Evolutionary conservation across 352 stramenopile species (phyloP), one percentile per base, ranked within the genome.

Genomic region (Phytophthora citrophthora): DNA sequence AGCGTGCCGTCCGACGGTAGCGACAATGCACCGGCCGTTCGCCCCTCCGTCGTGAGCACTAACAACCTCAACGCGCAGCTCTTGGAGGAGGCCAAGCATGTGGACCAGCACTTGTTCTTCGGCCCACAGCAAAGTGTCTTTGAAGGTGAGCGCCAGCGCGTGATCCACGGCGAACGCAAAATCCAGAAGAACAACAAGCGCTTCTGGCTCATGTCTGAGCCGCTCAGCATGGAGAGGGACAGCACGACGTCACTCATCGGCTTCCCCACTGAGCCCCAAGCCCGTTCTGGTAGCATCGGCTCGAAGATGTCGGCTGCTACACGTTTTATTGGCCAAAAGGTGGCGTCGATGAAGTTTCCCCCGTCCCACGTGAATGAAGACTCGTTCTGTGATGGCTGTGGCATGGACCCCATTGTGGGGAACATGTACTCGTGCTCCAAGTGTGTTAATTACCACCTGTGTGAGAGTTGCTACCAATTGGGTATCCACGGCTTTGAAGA

Each of bases 361-460:
- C 62, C 82, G 12, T 74, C 72, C 7, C 80, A 94, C 49, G 78
- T 96, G 41, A 93, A 96, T 70, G 83, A 93, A 12, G 85, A 96
- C 65, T 95, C 88, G 62, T 96, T 96, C 78, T 96, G 88, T 64
- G 88, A 96, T 56, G 88, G 88, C 54, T 96, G 88, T 52, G 88
- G 88, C 57, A 93, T 96, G 88, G 86, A 95, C 61, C 88, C 88
- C 15, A 91, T 96, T 61, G 70, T 95, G 13, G 88, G 88, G 29
- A 86, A 94, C 75, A 94, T 94, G 85, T 96, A 91, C 60, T 91
- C 88, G 54, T 96, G 88, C 72, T 95, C 86, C 58, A 86, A 81
- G 64, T 96, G 88, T 69, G 68, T 79, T 40, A 95, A 96, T 64
- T 96, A 92, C 66, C 76, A 74, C 49, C 66, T 96, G 29, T 96